Base-by-base conservation (phyloP, 352 stramenopile species). In the Thalassiosira exigua region DNA sequence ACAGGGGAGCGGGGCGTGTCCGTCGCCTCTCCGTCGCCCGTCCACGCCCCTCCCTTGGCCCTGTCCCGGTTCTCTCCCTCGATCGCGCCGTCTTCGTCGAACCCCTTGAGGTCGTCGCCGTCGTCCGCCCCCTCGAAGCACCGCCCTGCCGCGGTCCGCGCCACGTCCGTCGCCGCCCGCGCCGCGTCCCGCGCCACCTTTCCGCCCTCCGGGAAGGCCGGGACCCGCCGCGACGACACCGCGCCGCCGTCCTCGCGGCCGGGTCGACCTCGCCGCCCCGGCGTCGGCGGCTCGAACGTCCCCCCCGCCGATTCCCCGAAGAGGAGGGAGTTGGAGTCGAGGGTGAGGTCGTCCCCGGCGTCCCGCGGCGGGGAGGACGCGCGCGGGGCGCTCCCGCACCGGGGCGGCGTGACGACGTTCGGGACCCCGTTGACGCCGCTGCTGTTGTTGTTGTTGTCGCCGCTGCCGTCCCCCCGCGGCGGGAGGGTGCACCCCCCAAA, bases 401-500 rank as follows among this genome's bases (percentile, higher is more conserved):
- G 24, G 41, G 67, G 19, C 22, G 19, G n/a, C 3, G 42, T 64
- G n/a, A 42, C 41, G 1, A 14, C 21, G 21, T 56, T 24, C 22
- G 27, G 17, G 11, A 4, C n/a, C 39, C 39, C 4, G 29, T 27
- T 17, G 9, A 3, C 42, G 21, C 2, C 44, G 9, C 19, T 26
- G 11, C 24, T 46, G 32, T 17, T 39, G 19, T 27, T 44, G 27
- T 14, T 41, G 17, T 26, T 48, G 46, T 17, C 33, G 29, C 27
- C 32, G 9, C 24, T 26, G 7, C 51, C 27, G 19, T 22, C 57
- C 24, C 48, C 59, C 61, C 61, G 79, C 4, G 71, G 66, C 11
- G 58, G 65, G 4, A 85, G 44, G 26, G 61, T 73, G 58, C 77
- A 85, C 12, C 71, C 72, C 1, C 60, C 67, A 56, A 86, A 82